Evolutionary conservation across 2,329 filamentous ascomycete genomes (phyloP).

Genomic region (Stachybotrys chartarum): DNA sequence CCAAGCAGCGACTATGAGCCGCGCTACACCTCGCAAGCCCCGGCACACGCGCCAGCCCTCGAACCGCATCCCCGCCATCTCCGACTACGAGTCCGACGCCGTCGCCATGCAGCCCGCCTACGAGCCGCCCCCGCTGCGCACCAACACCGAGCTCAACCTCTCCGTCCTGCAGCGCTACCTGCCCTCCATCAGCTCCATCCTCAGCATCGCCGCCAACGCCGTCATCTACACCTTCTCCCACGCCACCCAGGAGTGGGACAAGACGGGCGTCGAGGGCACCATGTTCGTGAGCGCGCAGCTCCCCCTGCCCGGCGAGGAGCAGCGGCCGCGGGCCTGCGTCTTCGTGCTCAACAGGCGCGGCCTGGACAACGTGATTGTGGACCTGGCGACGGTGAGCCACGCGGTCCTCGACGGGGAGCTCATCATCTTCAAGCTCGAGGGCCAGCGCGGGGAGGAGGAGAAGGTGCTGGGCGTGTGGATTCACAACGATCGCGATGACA

Average conservation of each 20-base stretch:
- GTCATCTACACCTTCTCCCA: conserved; percentile 77
- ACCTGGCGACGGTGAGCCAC: conserved; percentile 52
- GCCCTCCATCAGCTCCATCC: conserved; percentile 63
- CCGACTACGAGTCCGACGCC: conserved; percentile 63
- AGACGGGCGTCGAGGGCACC: conserved; percentile 76
- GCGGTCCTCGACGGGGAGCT: conserved; percentile 56
- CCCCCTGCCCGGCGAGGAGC: conserved; percentile 27
- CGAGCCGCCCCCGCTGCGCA: conserved; percentile 49
- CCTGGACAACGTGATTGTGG: conserved; percentile 62
- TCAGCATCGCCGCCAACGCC: conserved; percentile 76
- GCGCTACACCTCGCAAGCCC: conserved; percentile 31
- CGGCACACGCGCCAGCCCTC: conserved; percentile 34
- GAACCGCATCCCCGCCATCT: conserved; percentile 32
- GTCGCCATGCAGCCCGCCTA: conserved; percentile 32
- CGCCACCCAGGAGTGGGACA: conserved; percentile 67
- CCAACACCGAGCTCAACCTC: conserved; percentile 83
- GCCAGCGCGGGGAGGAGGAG: conserved; percentile 23
- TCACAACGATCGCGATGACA: conserved; percentile 40
- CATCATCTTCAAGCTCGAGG: conserved; percentile 39
- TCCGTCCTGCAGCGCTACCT: conserved; percentile 76
- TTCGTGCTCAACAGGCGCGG: conserved; percentile 69
- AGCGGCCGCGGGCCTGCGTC: conserved; percentile 44
- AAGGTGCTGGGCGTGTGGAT: conserved; percentile 49
- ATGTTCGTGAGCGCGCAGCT: conserved; percentile 74
- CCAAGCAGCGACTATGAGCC: conserved; percentile 29